Evolutionary conservation across 352 stramenopile genomes (phyloP).

Genomic region (Phytopythium sindhum): DNA sequence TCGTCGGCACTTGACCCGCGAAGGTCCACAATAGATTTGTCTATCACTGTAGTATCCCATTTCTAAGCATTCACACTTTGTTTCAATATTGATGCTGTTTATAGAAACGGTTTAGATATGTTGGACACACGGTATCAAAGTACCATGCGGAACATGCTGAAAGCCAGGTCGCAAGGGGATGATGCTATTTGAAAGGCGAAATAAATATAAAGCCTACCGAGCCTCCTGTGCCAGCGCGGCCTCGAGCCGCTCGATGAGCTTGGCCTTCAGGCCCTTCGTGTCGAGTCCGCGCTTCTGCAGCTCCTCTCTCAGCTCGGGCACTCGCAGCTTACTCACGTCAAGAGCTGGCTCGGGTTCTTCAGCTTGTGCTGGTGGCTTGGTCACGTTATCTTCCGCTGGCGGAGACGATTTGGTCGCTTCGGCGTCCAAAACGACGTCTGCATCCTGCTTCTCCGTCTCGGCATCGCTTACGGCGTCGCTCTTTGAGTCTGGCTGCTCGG

Average conservation of each 20-base stretch:
- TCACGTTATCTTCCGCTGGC: not conserved
- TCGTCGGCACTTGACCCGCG: not conserved
- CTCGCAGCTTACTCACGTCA: constrained; percentile 48
- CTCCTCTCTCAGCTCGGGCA: constrained; percentile 56
- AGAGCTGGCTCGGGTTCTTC: constrained; percentile 12
- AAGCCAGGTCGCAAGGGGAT: not conserved
- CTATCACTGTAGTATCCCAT: not conserved
- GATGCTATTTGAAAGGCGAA: constrained; percentile 4
- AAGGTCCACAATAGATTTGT: constrained; percentile 1
- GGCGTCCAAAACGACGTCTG: not conserved
- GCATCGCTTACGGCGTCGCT: not conserved
- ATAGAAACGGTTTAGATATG: not conserved
- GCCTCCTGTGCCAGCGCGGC: constrained; percentile 34
- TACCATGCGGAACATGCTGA: not conserved
- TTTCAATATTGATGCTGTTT: not conserved
- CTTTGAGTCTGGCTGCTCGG: not conserved
- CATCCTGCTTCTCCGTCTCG: not conserved
- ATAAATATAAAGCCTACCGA: constrained; percentile 18
- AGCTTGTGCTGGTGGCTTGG: not conserved
- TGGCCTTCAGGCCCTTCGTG: constrained; percentile 66
- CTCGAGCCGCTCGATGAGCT: constrained; percentile 59
- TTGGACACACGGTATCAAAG: too few relatives aligned
- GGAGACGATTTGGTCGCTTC: not conserved
- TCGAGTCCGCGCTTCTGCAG: constrained; percentile 72
- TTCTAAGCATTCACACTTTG: not conserved